phyloP scores from a whole-genome alignment of 2,329 filamentous ascomycete species.

The Magnaporthales sp. region DNA sequence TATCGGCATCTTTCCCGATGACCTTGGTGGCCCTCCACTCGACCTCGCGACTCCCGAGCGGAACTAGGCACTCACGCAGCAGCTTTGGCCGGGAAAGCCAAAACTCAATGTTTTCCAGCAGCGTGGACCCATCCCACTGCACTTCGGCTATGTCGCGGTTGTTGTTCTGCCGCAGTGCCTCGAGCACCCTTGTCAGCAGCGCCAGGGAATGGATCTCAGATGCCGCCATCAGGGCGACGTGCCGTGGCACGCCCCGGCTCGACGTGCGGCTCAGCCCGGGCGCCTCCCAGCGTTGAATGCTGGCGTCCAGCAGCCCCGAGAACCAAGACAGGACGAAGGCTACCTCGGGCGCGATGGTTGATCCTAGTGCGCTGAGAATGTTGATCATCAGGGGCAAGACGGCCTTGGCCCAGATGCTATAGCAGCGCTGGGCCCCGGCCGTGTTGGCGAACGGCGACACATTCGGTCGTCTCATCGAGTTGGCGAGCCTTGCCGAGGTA shows the following conservation, averaged over 20 bases:
- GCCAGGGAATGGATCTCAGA: constrained; percentile 73
- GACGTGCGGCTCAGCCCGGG: constrained; percentile 40
- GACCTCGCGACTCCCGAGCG: constrained; percentile 63
- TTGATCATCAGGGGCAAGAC: constrained; percentile 85
- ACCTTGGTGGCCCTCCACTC: constrained; percentile 44
- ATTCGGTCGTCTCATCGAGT: constrained; percentile 61
- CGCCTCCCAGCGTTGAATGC: constrained; percentile 62
- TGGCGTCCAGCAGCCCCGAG: constrained; percentile 64
- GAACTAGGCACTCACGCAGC: constrained; percentile 64
- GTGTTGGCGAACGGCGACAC: constrained; percentile 74
- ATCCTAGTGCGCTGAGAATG: constrained; percentile 71
- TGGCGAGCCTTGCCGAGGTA: constrained; percentile 68
- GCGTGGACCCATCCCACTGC: constrained; percentile 61
- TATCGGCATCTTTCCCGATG: constrained; percentile 23
- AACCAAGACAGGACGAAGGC: constrained; percentile 86
- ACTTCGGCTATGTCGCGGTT: constrained; percentile 65
- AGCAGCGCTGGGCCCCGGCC: constrained; percentile 61
- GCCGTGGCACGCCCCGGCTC: constrained; percentile 40
- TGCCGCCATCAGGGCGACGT: constrained; percentile 63
- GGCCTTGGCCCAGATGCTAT: constrained; percentile 83
- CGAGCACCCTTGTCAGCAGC: constrained; percentile 65
- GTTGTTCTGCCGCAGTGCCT: constrained; percentile 56
- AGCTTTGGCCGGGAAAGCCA: constrained; percentile 63
- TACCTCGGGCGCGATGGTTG: constrained; percentile 75
- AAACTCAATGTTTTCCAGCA: constrained; percentile 78